Evolutionary conservation across 2,329 filamentous ascomycete species (phyloP), one percentile per base, ranked within the genome.

Genomic region (Verticillium longisporum): DNA sequence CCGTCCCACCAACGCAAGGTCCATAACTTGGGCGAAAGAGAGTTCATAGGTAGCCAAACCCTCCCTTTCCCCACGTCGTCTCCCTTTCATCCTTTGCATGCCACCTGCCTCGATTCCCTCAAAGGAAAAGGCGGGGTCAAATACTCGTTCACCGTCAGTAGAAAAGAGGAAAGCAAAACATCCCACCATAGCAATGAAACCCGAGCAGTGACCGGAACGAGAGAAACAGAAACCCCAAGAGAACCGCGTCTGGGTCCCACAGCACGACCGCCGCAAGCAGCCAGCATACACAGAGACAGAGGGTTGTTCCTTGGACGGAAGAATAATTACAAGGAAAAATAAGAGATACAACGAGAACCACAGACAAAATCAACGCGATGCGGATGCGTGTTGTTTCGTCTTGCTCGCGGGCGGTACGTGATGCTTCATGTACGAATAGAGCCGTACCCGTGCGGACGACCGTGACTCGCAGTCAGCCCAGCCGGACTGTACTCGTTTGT

Each of bases 271-370:
- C 26, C 4, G 26, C 45, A 50, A n/a, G n/a, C 18, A 50, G 21
- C n/a, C 45, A 11, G 2, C 9, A n/a, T 10, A 4, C n/a, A 10
- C 9, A 10, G 45, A 13, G 45, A 18, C 6, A 21, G 21, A n/a
- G 18, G 5, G 15, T 14, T 45, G 38, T 11, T 10, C 9, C n/a
- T n/a, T 18, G 18, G 45, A 50, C 45, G 7, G 9, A n/a, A 50
- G 45, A 50, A 50, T 50, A 50, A 50, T 50, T 64, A 64, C 58
- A 63, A 63, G 61, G 55, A 58, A 15, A 63, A 59, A 56, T 68
- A 66, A 64, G 66, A 63, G 66, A 67, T 64, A 58, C 55, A 62
- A 58, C 50, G 50, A 60, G 59, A 63, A 38, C 55, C 55, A 53
- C 58, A 15, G 55, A 61, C n/a, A 37, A 34, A 57, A 34, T 21